phyloP scores from a whole-genome alignment of 805 yeast genomes.

The Ogataea degrootiae region DNA sequence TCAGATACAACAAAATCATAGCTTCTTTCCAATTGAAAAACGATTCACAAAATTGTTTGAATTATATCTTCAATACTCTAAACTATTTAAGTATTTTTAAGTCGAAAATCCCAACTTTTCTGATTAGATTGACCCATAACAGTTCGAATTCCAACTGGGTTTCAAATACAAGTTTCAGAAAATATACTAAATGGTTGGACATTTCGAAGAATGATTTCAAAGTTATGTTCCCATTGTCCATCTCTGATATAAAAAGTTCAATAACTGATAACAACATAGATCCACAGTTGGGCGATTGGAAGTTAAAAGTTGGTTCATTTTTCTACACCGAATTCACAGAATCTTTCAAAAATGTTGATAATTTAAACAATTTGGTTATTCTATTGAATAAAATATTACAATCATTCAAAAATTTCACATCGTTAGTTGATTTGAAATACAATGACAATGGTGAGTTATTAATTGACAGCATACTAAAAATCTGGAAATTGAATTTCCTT shows the following conservation, averaged over 20 bases:
- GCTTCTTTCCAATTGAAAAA: conserved; percentile 1
- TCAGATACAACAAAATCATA: conserved; percentile 15
- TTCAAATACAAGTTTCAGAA: conserved; percentile 18
- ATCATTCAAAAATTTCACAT: conserved; percentile 28
- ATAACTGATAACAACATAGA: conserved; percentile 7
- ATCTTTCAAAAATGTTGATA: conserved; percentile 5
- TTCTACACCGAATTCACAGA: conserved; percentile 7
- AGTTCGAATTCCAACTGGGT: conserved; percentile 25
- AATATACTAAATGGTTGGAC: conserved; percentile 28
- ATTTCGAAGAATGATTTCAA: conserved; percentile 9
- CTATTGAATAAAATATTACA: conserved; percentile 17
- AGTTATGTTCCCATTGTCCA: conserved; percentile 17
- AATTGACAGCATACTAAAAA: conserved; percentile 11
- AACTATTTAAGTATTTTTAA: conserved; percentile 20
- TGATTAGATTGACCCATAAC: conserved; percentile 20
- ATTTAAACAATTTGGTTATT: conserved; percentile 16
- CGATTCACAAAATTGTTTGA: conserved; percentile 24
- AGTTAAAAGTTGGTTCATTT: conserved; percentile 13
- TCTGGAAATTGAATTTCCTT: conserved; percentile 19
- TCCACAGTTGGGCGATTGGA: conserved; percentile 16
- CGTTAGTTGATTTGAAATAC: conserved; percentile 20
- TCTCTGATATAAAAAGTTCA: conserved; percentile 10
- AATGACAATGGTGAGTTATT: conserved; percentile 5
- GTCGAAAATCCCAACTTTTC: conserved; percentile 18
- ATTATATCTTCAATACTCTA: conserved; percentile 28